Evolutionary conservation across 345 rosid genomes (phyloP).

Genomic region (Heritiera fomes): DNA sequence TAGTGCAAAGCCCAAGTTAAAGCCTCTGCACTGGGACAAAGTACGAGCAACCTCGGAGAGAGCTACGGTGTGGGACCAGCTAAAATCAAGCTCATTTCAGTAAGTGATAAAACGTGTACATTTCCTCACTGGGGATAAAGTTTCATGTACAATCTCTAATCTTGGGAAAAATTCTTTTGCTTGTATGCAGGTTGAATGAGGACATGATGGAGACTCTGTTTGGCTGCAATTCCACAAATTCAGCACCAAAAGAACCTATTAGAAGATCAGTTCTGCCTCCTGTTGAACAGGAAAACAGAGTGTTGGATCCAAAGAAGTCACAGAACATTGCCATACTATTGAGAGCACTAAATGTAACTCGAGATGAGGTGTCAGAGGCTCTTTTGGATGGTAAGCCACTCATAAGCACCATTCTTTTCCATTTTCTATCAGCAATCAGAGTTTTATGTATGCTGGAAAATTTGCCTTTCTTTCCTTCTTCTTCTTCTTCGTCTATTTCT

Average conservation of each 20-base stretch:
- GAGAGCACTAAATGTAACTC: slow-evolving; percentile 89
- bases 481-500: not conserved
- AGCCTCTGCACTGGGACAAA: slow-evolving; percentile 99
- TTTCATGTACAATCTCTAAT: slow-evolving; percentile 4
- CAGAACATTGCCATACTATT: slow-evolving; percentile 95
- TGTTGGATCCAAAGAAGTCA: slow-evolving; percentile 93
- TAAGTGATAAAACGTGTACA: slow-evolving; percentile 46
- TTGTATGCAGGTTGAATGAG: slow-evolving; percentile 71
- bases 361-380: slow-evolving; percentile 95
- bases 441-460: not conserved
- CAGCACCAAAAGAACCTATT: slow-evolving; percentile 61
- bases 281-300: slow-evolving; percentile 78
- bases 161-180: not conserved
- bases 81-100: slow-evolving; percentile 95
- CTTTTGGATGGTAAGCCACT: slow-evolving; percentile 73
- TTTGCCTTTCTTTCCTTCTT: not conserved
- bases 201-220: slow-evolving; percentile 96
- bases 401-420: slow-evolving; percentile 17
- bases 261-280: slow-evolving; percentile 71
- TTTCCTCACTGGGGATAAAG: not conserved
- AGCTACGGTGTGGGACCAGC: slow-evolving; percentile 99
- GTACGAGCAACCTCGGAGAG: slow-evolving; percentile 93
- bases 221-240: slow-evolving; percentile 71
- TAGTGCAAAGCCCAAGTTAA: slow-evolving; percentile 74
- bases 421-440: slow-evolving; percentile 5